These are phyloP conservation scores for Stipa capillata DNA, from an alignment of 176 grass and related monocot genomes.

Conservation along the genomic window DNA sequence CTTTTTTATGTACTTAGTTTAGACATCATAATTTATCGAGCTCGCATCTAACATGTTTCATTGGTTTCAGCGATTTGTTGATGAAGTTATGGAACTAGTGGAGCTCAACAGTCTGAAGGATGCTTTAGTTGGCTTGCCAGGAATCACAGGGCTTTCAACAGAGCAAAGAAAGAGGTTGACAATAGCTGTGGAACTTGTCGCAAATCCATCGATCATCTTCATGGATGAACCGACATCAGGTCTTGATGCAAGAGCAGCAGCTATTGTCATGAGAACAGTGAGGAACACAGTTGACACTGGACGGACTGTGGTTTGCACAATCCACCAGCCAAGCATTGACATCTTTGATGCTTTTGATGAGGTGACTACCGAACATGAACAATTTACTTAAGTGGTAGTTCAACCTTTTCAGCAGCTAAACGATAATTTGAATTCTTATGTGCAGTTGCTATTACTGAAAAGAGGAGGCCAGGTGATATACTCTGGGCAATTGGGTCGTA, in stretches of 20 bases:
- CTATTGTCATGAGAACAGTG: constrained; percentile 99
- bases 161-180: constrained; percentile 95
- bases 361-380: constrained; percentile 25
- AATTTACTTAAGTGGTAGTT: neutral
- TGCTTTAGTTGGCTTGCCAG: constrained; percentile 87
- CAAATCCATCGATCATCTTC: constrained; percentile 98
- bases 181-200: constrained; percentile 93
- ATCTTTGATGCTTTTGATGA: constrained; percentile 99
- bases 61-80: constrained; percentile 84
- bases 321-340: constrained; percentile 98
- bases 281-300: constrained; percentile 97
- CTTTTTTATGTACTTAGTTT: neutral
- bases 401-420: neutral
- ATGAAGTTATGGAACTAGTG: constrained; percentile 93
- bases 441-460: constrained; percentile 83
- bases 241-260: constrained; percentile 96
- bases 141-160: constrained; percentile 88
- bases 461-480: constrained; percentile 98
- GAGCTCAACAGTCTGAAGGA: constrained; percentile 81
- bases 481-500: constrained; percentile 70
- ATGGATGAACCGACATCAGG: constrained; percentile 99
- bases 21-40: neutral
- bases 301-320: constrained; percentile 93
- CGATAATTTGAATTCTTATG: neutral
- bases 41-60: neutral